Evolutionary conservation across 2,329 filamentous ascomycete genomes (phyloP).

Genomic region (Penicillium vulpinum): DNA sequence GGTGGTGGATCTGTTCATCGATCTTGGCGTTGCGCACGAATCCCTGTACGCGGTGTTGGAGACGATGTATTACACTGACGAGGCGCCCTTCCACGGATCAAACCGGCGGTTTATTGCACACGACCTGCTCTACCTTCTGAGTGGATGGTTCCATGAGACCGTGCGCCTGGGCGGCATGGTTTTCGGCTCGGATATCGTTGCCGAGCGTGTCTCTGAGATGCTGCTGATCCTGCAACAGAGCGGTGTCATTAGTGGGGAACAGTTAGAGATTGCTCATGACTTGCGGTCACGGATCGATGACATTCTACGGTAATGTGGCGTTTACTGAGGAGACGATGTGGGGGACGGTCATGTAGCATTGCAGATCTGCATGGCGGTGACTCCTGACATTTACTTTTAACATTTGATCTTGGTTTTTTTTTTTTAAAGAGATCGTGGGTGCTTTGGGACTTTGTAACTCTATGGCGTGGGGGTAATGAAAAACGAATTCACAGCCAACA

Average conservation of each 20-base stretch:
- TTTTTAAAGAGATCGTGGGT: no score
- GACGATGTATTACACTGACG: slow-evolving; percentile 66
- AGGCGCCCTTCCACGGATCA: slow-evolving; percentile 62
- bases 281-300: slow-evolving; percentile 45
- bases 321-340: background rate
- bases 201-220: slow-evolving; percentile 49
- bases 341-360: background rate
- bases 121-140: slow-evolving; percentile 62
- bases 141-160: slow-evolving; percentile 61
- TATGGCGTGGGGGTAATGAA: slow-evolving; percentile 19
- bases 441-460: slow-evolving; percentile 11
- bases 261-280: slow-evolving; percentile 42
- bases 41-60: slow-evolving; percentile 63
- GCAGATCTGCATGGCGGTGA: slow-evolving; percentile 4
- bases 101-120: slow-evolving; percentile 59
- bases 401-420: background rate
- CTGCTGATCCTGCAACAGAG: slow-evolving; percentile 48
- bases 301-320: slow-evolving; percentile 36
- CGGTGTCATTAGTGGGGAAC: slow-evolving; percentile 35
- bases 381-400: slow-evolving; percentile 4
- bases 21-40: slow-evolving; percentile 63
- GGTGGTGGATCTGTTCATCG: slow-evolving; percentile 66
- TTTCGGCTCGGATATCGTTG: slow-evolving; percentile 63
- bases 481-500: slow-evolving; percentile 7
- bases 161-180: slow-evolving; percentile 54